phyloP scores from a whole-genome alignment of 1,139 yeast genomes.

The Chernovozyma aurita region DNA sequence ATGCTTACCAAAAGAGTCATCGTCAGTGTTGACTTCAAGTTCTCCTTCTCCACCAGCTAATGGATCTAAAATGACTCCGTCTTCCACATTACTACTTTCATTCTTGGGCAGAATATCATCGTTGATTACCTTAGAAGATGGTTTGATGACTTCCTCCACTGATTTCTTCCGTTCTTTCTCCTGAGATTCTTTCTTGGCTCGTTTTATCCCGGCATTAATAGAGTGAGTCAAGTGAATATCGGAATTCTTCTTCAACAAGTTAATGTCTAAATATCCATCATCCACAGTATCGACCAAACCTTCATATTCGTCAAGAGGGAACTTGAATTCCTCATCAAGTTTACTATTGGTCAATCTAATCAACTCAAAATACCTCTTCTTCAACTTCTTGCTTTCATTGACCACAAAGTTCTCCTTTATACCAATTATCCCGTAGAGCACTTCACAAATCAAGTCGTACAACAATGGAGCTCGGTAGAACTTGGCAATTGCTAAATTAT shows the following conservation, averaged over 20 bases:
- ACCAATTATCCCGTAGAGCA: slow-evolving; percentile 63
- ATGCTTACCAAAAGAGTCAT: slow-evolving; percentile 2
- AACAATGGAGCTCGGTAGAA: slow-evolving; percentile 63
- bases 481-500: slow-evolving; percentile 57
- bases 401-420: slow-evolving; percentile 54
- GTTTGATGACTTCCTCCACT: neutral
- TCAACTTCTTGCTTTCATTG: slow-evolving; percentile 34
- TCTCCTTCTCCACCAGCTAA: neutral
- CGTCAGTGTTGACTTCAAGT: neutral
- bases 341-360: slow-evolving; percentile 22
- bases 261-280: slow-evolving; percentile 60
- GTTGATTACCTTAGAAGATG: no score
- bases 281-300: slow-evolving; percentile 47
- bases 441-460: slow-evolving; percentile 64
- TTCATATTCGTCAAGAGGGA: slow-evolving; percentile 44
- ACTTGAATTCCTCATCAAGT: slow-evolving; percentile 21
- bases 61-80: neutral
- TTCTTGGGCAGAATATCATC: no score
- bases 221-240: slow-evolving; percentile 13
- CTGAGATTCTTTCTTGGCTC: neutral
- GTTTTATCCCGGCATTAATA: neutral
- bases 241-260: slow-evolving; percentile 46
- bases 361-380: slow-evolving; percentile 23
- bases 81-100: no score
- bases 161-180: slow-evolving; percentile 15